Conservation (phyloP, 164 flowering plant genomes). For the Macadamia tetraphylla region DNA sequence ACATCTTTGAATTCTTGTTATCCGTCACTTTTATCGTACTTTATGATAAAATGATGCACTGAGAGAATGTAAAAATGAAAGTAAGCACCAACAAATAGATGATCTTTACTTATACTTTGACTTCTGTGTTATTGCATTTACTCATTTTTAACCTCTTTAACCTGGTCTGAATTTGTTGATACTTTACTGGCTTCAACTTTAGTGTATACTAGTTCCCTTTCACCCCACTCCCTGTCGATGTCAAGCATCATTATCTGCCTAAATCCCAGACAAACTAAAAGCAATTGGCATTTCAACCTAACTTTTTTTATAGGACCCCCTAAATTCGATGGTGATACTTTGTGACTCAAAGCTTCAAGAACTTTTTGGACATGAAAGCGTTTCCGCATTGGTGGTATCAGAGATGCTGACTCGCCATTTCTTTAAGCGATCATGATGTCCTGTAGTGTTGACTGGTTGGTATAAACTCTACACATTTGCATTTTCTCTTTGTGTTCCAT, state of each 20-base stretch:
- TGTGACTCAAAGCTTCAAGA: slow-evolving; percentile 83
- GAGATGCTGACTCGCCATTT: slow-evolving; percentile 66
- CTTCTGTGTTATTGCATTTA: too few species aligned
- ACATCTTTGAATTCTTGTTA: too few species aligned
- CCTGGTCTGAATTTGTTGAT: background rate
- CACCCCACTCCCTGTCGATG: background rate
- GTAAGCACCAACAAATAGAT: too few species aligned
- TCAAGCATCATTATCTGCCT: too few species aligned
- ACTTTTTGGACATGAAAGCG: slow-evolving; percentile 74
- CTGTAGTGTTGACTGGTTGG: slow-evolving; percentile 34
- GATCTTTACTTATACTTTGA: too few species aligned
- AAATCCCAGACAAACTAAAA: too few species aligned
- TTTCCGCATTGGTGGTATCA: slow-evolving; percentile 57
- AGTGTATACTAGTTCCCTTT: background rate
- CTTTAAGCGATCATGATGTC: slow-evolving; percentile 40
- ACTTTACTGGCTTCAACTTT: background rate
- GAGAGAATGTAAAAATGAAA: too few species aligned
- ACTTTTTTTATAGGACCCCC: slow-evolving; percentile 46
- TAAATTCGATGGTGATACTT: slow-evolving; percentile 44
- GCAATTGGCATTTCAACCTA: background rate
- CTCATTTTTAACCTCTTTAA: too few species aligned
- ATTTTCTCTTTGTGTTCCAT: background rate
- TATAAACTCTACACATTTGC: slow-evolving; percentile 3
- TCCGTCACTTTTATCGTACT: too few species aligned
- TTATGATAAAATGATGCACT: too few species aligned